Percentiles rank a stretch among this genome's conserved stretches.
Conservation (phyloP, 2,329 filamentous ascomycete genomes). For the Fonsecaea pedrosoi region DNA sequence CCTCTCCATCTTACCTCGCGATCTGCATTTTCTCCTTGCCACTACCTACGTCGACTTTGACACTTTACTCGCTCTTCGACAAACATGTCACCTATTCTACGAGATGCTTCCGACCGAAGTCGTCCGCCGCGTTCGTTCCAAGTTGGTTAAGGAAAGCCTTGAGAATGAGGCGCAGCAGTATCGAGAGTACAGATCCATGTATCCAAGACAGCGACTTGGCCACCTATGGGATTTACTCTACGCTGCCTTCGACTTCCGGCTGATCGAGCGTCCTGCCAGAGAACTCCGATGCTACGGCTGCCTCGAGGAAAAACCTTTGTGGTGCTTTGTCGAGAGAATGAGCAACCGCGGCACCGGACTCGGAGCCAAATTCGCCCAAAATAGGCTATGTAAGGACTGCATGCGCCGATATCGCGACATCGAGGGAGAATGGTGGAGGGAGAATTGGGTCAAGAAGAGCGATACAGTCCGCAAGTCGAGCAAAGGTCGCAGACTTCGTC, state of each 20-base stretch:
- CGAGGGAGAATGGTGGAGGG: constrained; percentile 35
- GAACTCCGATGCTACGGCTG: constrained; percentile 35
- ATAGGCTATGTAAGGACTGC: constrained; percentile 36
- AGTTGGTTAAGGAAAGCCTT: constrained; percentile 25
- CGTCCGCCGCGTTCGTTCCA: constrained; percentile 24
- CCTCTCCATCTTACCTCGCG: constrained; percentile 26
- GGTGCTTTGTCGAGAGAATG: constrained; percentile 37
- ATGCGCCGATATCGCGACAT: constrained; percentile 35
- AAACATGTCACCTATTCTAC: constrained; percentile 30
- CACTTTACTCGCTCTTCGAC: constrained; percentile 34
- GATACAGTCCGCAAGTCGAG: constrained; percentile 26
- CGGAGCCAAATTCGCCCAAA: constrained; percentile 26
- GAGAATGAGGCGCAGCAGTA: constrained; percentile 24
- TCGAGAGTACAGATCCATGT: constrained; percentile 20
- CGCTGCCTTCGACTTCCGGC: constrained; percentile 26
- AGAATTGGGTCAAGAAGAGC: constrained; percentile 34
- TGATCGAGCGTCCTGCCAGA: constrained; percentile 30
- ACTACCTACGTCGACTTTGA: constrained; percentile 31
- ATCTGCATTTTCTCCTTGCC: constrained; percentile 30
- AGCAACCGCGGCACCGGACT: constrained; percentile 34
- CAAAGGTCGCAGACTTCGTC: constrained; percentile 19
- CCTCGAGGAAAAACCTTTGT: constrained; percentile 34
- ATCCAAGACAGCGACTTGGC: constrained; percentile 23
- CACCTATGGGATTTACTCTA: constrained; percentile 33
- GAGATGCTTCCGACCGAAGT: constrained; percentile 20